Evolutionary conservation across 148 eudicot species (phyloP).

Genomic region (Vaccinium vitisidaea): DNA sequence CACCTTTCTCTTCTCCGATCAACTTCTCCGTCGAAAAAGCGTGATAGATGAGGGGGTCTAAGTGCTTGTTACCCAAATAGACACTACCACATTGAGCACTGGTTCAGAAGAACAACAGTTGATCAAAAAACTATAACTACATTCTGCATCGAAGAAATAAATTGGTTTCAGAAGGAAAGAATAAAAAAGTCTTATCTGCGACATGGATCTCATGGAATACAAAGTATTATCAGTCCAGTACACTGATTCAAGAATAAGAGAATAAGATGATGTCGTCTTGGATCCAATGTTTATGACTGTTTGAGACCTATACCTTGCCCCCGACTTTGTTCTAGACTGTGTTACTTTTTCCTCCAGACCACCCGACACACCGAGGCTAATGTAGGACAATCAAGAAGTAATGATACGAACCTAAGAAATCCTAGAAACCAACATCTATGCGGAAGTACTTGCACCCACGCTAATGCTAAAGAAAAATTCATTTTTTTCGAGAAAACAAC

Average conservation of each 20-base stretch:
- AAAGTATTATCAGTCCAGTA: background rate
- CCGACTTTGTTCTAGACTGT: background rate
- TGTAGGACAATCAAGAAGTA: background rate
- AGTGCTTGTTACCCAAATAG: background rate
- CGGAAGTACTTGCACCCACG: background rate
- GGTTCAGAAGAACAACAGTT: background rate
- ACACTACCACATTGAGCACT: background rate
- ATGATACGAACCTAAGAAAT: background rate
- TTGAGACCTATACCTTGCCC: background rate
- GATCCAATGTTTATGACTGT: background rate
- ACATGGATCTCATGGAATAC: background rate
- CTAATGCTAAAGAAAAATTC: background rate
- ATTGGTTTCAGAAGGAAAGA: background rate
- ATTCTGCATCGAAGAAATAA: background rate
- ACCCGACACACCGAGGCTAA: background rate
- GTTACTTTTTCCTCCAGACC: background rate
- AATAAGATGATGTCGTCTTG: background rate
- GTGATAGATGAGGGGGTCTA: too few relatives aligned
- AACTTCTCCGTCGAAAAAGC: too few relatives aligned
- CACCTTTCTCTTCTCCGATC: too few relatives aligned
- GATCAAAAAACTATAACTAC: background rate
- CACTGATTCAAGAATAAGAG: background rate
- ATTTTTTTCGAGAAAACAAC: background rate
- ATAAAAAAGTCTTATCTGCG: background rate
- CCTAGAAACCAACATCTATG: background rate